Percentiles rank a stretch among this genome's conserved stretches.
phyloP scores from a whole-genome alignment of 2,329 filamentous ascomycete species.

The Penicillium sp. region DNA sequence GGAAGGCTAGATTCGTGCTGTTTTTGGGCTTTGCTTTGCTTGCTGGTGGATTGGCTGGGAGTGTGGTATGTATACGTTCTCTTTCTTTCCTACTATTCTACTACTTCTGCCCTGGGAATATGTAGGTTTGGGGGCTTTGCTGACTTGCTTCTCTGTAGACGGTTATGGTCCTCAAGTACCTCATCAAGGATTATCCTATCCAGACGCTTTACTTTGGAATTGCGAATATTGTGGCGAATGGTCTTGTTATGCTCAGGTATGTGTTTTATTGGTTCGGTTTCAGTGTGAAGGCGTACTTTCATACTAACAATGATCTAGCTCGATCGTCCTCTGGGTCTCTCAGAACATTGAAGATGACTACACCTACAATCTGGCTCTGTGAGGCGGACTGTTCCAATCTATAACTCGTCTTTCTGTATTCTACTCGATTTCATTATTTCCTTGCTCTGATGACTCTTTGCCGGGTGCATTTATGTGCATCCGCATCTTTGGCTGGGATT shows the following conservation, averaged over 20 bases:
- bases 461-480: conserved; percentile 6
- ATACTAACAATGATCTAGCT: conserved; percentile 35
- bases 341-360: conserved; percentile 68
- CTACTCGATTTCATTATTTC: conserved; percentile 10
- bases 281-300: background rate
- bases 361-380: conserved; percentile 60
- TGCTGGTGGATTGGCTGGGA: conserved; percentile 58
- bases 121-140: background rate
- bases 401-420: conserved; percentile 13
- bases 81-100: background rate
- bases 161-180: conserved; percentile 60
- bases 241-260: conserved; percentile 58
- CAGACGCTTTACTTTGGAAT: conserved; percentile 60
- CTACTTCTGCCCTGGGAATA: background rate
- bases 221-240: conserved; percentile 58
- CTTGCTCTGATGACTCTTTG: conserved; percentile 13
- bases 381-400: conserved; percentile 6
- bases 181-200: conserved; percentile 51
- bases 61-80: conserved; percentile 43
- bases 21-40: conserved; percentile 62
- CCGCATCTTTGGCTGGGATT: conserved; percentile 7
- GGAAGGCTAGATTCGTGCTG: conserved; percentile 60
- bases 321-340: conserved; percentile 58
- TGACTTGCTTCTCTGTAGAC: conserved; percentile 33
- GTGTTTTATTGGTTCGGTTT: conserved; percentile 16